Conservation (phyloP, 1,139 yeast species). For the Pichia sp. region DNA sequence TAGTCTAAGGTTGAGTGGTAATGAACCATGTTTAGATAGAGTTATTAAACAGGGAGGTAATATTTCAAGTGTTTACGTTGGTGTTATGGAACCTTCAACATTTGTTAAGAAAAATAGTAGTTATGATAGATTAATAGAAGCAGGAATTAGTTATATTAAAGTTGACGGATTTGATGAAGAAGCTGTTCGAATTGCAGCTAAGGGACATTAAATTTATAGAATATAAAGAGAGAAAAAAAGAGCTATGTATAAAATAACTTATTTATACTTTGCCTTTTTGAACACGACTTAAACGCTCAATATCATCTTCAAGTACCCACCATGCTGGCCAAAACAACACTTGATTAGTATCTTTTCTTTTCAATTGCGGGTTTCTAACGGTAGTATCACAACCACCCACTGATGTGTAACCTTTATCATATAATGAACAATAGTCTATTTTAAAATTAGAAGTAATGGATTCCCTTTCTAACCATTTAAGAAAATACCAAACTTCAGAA, state of each 20-base stretch:
- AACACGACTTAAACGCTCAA: conserved; percentile 49
- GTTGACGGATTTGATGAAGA: conserved; percentile 81
- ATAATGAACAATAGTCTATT: conserved; percentile 54
- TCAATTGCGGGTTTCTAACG: conserved; percentile 55
- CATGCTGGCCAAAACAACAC: conserved; percentile 56
- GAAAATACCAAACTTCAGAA: conserved; percentile 69
- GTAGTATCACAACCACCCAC: conserved; percentile 72
- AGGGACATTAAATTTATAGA: conserved; percentile 45
- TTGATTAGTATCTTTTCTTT: conserved; percentile 25
- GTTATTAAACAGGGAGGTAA: conserved; percentile 38
- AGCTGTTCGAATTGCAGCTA: conserved; percentile 65
- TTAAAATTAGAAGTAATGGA: conserved; percentile 37
- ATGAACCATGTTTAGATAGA: conserved; percentile 80
- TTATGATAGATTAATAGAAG: conserved; percentile 41
- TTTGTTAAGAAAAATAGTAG: conserved; percentile 80
- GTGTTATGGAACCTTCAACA: conserved; percentile 84
- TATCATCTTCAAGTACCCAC: conserved; percentile 50
- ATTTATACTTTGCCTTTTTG: conserved; percentile 19
- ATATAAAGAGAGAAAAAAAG: neutral
- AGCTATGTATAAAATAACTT: neutral
- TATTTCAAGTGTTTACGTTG: conserved; percentile 50
- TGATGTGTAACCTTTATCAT: conserved; percentile 76
- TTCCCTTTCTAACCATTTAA: conserved; percentile 31
- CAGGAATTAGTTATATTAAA: conserved; percentile 67
- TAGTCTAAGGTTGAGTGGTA: conserved; percentile 82